phyloP scores from a whole-genome alignment of 495 filamentous ascomycete species.

The Bacidia rubella region DNA sequence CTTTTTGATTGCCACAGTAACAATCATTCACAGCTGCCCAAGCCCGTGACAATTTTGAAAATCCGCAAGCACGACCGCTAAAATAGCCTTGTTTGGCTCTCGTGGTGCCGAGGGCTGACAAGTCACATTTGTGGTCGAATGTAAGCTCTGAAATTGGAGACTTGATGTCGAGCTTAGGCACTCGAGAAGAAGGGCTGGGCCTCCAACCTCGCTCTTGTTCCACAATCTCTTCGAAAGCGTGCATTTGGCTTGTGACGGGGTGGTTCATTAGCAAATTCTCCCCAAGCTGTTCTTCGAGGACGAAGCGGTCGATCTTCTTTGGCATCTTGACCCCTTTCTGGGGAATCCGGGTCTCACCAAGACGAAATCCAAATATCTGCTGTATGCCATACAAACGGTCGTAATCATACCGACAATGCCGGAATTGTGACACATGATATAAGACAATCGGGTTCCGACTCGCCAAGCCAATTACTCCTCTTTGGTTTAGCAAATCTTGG shows the following conservation, averaged over 20 bases:
- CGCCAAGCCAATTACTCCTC: not conserved
- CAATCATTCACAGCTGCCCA: not conserved
- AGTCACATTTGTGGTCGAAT: not conserved
- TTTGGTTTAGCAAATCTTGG: not conserved
- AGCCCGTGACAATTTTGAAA: not conserved
- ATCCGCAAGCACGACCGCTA: not conserved
- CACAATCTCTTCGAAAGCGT: not conserved
- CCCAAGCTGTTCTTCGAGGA: not conserved
- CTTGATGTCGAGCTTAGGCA: not conserved
- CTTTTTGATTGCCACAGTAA: not conserved
- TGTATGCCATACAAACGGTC: not conserved
- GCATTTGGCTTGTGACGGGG: not conserved
- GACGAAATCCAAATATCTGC: not conserved
- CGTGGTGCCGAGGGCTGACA: not conserved
- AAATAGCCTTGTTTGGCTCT: not conserved
- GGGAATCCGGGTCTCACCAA: not conserved
- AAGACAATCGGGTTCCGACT: not conserved
- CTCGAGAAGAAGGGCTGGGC: not conserved
- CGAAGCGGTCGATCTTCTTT: not conserved
- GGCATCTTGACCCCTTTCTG: not conserved
- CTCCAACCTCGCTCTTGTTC: not conserved
- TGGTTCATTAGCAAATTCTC: not conserved
- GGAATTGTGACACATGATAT: not conserved
- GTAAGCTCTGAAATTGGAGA: not conserved
- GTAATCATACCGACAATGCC: not conserved